Evolutionary conservation across 306 rosid genomes (phyloP).

Genomic region (Rosa chinensis): DNA sequence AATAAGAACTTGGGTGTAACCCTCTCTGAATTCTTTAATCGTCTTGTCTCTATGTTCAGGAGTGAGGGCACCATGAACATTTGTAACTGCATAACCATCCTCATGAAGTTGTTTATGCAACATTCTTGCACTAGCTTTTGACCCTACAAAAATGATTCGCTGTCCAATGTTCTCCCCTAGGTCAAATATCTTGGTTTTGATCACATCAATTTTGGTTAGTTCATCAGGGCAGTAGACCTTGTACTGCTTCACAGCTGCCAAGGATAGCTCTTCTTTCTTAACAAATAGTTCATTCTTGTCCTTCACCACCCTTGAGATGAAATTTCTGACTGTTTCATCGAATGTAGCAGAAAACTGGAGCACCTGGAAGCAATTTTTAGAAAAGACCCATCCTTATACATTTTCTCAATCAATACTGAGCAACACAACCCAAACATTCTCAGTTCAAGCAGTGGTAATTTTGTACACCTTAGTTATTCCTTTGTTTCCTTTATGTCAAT

Average conservation of each 20-base stretch:
- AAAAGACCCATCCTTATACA: background rate
- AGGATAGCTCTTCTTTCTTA: slow-evolving; percentile 64
- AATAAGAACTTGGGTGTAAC: slow-evolving; percentile 60
- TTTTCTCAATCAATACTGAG: background rate
- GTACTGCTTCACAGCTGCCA: slow-evolving; percentile 67
- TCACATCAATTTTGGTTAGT: slow-evolving; percentile 46
- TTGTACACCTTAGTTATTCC: background rate
- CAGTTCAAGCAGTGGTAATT: background rate
- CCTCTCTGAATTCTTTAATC: slow-evolving; percentile 64
- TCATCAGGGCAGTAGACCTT: slow-evolving; percentile 59
- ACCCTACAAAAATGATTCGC: slow-evolving; percentile 60
- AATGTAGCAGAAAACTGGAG: slow-evolving; percentile 77
- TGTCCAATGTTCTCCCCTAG: slow-evolving; percentile 73
- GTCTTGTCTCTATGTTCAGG: slow-evolving; percentile 61
- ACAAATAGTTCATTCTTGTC: slow-evolving; percentile 56
- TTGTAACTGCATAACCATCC: slow-evolving; percentile 54
- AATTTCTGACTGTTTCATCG: slow-evolving; percentile 56
- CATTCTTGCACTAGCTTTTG: slow-evolving; percentile 53
- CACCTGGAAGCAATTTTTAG: slow-evolving; percentile 36
- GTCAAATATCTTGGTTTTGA: slow-evolving; percentile 57
- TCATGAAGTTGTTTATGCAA: slow-evolving; percentile 52
- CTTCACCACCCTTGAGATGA: slow-evolving; percentile 49
- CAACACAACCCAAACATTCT: background rate
- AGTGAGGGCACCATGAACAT: slow-evolving; percentile 54
- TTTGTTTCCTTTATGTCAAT: background rate